phyloP scores from a whole-genome alignment of 345 rosid genomes.

The Physaria fendleri region DNA sequence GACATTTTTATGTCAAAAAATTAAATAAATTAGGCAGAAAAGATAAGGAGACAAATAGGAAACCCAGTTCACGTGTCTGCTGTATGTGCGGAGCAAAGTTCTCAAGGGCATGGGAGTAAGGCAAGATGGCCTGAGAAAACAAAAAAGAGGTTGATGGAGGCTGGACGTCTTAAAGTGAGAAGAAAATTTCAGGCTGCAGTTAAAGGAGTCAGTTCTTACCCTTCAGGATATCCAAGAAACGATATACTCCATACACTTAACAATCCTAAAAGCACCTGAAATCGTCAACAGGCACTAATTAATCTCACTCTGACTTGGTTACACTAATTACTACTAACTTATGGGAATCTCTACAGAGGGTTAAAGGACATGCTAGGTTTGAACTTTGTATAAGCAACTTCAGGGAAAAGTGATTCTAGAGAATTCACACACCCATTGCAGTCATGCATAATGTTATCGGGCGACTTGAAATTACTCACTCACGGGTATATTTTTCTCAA shows the following conservation, averaged over 20 bases:
- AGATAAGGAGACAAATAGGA: neutral
- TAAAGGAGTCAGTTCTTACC: constrained; percentile 37
- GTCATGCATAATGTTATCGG: neutral
- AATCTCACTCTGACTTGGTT: neutral
- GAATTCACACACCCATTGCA: neutral
- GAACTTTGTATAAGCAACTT: neutral
- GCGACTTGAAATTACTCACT: constrained; percentile 24
- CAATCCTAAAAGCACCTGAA: constrained; percentile 84
- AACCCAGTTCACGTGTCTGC: constrained; percentile 47
- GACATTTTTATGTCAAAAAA: neutral
- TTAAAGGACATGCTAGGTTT: neutral
- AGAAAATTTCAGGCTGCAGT: constrained; percentile 8
- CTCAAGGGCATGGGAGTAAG: constrained; percentile 92
- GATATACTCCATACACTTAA: constrained; percentile 92
- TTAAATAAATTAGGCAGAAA: neutral
- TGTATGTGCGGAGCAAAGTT: constrained; percentile 95
- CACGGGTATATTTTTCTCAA: too few species aligned
- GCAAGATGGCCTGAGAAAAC: constrained; percentile 79
- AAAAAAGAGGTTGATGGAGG: too few species aligned
- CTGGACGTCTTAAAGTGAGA: too few species aligned
- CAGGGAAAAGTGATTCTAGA: neutral
- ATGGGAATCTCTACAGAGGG: neutral
- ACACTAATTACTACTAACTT: neutral
- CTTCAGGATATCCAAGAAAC: constrained; percentile 87
- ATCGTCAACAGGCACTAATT: neutral